phyloP scores from a whole-genome alignment of 2,329 filamentous ascomycete genomes.

The Ophiostoma montium region DNA sequence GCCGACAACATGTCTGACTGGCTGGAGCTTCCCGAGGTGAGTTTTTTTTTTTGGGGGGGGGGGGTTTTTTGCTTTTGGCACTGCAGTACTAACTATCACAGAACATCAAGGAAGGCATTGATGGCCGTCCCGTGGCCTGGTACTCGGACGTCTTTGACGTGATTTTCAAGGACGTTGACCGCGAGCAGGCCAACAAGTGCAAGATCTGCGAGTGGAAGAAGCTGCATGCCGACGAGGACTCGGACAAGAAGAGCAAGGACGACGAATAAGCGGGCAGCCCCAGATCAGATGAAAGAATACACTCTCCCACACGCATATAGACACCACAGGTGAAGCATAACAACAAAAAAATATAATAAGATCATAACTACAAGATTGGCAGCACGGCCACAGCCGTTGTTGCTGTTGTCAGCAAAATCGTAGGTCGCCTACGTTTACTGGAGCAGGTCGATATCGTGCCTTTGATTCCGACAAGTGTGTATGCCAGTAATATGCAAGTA shows the following conservation, averaged over 20 bases:
- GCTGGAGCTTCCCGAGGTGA: slow-evolving; percentile 89
- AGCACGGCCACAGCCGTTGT: no score
- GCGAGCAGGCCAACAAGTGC: slow-evolving; percentile 60
- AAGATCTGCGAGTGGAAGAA: slow-evolving; percentile 43
- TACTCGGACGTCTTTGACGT: slow-evolving; percentile 87
- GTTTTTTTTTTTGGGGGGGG: slow-evolving; percentile 27
- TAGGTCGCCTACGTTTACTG: no score
- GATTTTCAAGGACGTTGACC: slow-evolving; percentile 73
- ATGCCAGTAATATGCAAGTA: no score
- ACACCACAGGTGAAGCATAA: slow-evolving; percentile 2
- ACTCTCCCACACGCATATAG: background rate
- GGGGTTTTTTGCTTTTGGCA: background rate
- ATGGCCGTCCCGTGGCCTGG: slow-evolving; percentile 84
- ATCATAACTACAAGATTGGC: no score
- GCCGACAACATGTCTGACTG: slow-evolving; percentile 93
- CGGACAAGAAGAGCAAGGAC: slow-evolving; percentile 39
- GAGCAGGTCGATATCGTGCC: no score
- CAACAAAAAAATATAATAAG: background rate
- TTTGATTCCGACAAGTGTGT: no score
- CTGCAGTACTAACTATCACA: slow-evolving; percentile 24
- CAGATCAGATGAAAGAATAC: background rate
- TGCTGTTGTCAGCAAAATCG: no score
- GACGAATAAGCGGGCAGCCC: slow-evolving; percentile 15
- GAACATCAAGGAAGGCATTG: slow-evolving; percentile 96
- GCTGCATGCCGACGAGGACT: slow-evolving; percentile 27